Percentiles rank a stretch among this genome's conserved stretches.
These are phyloP conservation scores for Pestalotiopsis fici DNA, from an alignment of 2,329 filamentous ascomycete genomes.

Conservation along the genomic window DNA sequence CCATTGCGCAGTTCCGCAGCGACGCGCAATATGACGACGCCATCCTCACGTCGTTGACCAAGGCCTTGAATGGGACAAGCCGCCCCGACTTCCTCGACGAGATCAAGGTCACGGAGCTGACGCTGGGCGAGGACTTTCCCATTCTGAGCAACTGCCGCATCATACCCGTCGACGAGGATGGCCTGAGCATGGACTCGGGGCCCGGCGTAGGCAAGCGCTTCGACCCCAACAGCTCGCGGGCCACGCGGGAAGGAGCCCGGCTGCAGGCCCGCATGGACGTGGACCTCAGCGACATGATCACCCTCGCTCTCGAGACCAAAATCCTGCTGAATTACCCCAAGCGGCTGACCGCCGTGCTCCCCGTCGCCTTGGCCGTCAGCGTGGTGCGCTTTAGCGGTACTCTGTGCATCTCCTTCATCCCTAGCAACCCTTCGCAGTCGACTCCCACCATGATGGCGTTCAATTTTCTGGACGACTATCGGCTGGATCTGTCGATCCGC, in stretches of 20 bases:
- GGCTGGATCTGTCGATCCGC: conserved; percentile 79
- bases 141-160: conserved; percentile 98
- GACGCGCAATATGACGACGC: conserved; percentile 92
- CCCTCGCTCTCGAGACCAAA: conserved; percentile 91
- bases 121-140: conserved; percentile 92
- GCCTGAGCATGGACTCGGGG: conserved; percentile 51
- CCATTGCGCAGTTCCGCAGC: conserved; percentile 90
- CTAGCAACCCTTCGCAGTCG: conserved; percentile 66
- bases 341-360: conserved; percentile 82
- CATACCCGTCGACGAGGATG: conserved; percentile 85
- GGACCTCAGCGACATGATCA: conserved; percentile 94
- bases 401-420: conserved; percentile 89
- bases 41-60: conserved; percentile 82
- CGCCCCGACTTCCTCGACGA: conserved; percentile 92
- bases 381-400: conserved; percentile 95
- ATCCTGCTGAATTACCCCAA: conserved; percentile 94
- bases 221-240: conserved; percentile 45
- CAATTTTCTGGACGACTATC: conserved; percentile 88
- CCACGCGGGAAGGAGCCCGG: conserved; percentile 66
- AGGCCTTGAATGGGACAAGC: conserved; percentile 81
- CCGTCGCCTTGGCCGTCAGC: conserved; percentile 87
- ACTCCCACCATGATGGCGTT: conserved; percentile 90
- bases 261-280: conserved; percentile 97
- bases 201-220: conserved; percentile 44
- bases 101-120: conserved; percentile 91